These are phyloP conservation scores for Houttuynia cordata DNA, from an alignment of 164 flowering plant genomes.

Conservation along the genomic window DNA sequence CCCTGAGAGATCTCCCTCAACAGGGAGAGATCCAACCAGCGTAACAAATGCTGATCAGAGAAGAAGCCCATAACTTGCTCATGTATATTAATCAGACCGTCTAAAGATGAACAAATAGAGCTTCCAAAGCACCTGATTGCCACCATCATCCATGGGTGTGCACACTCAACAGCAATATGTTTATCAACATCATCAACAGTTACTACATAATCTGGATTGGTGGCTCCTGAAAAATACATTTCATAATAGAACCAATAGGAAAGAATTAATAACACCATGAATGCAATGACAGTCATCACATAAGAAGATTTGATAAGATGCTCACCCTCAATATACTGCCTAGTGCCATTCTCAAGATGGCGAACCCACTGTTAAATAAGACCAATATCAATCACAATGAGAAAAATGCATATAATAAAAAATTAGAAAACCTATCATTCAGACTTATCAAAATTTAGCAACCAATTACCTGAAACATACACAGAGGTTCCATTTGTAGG, in stretches of 20 bases:
- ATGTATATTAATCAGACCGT: not conserved
- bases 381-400: constrained; percentile 5
- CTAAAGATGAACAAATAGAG: not conserved
- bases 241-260: constrained; percentile 5
- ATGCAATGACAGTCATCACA: not conserved
- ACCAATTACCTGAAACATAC: constrained; percentile 78
- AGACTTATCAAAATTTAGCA: not conserved
- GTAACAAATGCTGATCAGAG: no score
- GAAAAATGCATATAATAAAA: not conserved
- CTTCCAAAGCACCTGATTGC: constrained; percentile 53
- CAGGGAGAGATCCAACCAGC: no score
- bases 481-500: constrained; percentile 82
- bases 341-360: constrained; percentile 86
- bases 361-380: constrained; percentile 72
- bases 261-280: not conserved
- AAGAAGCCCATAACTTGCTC: no score
- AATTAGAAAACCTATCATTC: not conserved
- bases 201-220: constrained; percentile 90
- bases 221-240: constrained; percentile 52
- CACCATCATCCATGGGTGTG: constrained; percentile 90
- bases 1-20: no score
- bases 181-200: constrained; percentile 97
- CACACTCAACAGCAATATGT: constrained; percentile 86
- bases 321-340: constrained; percentile 84
- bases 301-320: not conserved